A percentile compares a stretch with the other conserved stretches of the same genome.
These are phyloP conservation scores for Debaryomyces tyrocola DNA, from an alignment of 805 yeast genomes.

Conservation along the genomic window DNA sequence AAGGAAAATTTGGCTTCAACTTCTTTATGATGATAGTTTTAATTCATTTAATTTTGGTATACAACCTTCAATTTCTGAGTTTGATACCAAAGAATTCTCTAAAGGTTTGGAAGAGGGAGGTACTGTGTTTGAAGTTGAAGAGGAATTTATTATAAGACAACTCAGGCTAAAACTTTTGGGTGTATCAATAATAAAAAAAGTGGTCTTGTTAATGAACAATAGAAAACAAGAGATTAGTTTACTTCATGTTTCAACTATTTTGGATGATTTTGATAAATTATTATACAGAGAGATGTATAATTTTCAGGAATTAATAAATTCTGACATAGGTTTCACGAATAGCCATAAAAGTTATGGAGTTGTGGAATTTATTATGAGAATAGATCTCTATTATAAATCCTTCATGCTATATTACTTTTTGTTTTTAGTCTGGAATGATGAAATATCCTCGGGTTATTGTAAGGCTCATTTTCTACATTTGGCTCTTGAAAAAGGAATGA, in stretches of 20 bases:
- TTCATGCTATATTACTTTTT: conserved; percentile 2
- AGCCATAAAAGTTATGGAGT: conserved; percentile 4
- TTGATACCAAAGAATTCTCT: background rate
- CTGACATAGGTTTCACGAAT: background rate
- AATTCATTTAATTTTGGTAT: conserved; percentile 2
- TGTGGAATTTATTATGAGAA: conserved; percentile 6
- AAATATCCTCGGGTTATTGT: background rate
- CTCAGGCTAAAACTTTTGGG: background rate
- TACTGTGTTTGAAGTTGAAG: background rate
- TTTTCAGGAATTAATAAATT: background rate
- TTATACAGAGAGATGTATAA: background rate
- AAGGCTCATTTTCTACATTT: background rate
- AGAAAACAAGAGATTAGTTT: background rate
- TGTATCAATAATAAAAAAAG: background rate
- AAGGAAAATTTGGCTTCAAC: conserved; percentile 7
- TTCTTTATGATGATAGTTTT: conserved; percentile 5
- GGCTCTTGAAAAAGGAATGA: conserved; percentile 5
- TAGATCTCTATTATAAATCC: conserved; percentile 2
- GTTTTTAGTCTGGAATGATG: background rate
- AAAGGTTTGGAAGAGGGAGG: no score
- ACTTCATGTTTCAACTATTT: background rate
- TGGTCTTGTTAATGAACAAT: background rate
- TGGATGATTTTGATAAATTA: conserved; percentile 4
- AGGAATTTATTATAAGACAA: conserved; percentile 1
- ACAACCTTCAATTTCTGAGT: background rate